These are phyloP conservation scores for Xylaria sp. DNA, from an alignment of 2,329 filamentous ascomycete genomes.

Conservation along the genomic window DNA sequence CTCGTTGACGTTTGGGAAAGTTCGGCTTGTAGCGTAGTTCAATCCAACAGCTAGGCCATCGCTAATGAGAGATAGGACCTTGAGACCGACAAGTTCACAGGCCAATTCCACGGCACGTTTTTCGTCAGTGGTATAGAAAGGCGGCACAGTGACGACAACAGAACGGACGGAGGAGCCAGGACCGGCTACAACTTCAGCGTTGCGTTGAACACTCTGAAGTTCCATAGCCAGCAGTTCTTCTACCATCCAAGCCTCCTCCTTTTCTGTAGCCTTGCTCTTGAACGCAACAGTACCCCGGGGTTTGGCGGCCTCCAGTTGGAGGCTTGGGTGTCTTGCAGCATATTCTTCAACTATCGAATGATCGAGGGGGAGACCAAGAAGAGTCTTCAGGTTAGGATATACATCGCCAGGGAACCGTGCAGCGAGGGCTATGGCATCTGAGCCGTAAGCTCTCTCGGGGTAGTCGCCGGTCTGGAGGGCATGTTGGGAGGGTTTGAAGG, in stretches of 20 bases:
- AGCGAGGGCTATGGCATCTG: slow-evolving; percentile 87
- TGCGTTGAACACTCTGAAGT: slow-evolving; percentile 88
- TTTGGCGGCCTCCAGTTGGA: slow-evolving; percentile 72
- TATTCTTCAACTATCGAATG: slow-evolving; percentile 76
- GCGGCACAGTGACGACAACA: slow-evolving; percentile 87
- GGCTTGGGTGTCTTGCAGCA: slow-evolving; percentile 77
- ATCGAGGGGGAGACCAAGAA: slow-evolving; percentile 79
- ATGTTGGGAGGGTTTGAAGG: slow-evolving; percentile 86
- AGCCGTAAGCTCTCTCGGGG: slow-evolving; percentile 91
- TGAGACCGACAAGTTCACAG: slow-evolving; percentile 87
- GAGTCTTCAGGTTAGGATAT: slow-evolving; percentile 90
- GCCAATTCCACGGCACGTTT: slow-evolving; percentile 86
- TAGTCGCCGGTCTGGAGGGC: slow-evolving; percentile 73
- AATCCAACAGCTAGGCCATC: slow-evolving; percentile 93
- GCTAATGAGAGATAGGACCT: slow-evolving; percentile 84
- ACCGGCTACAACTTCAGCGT: slow-evolving; percentile 85
- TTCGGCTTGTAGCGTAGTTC: slow-evolving; percentile 92
- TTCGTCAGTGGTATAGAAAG: slow-evolving; percentile 91
- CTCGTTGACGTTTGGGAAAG: slow-evolving; percentile 85
- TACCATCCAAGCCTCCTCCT: slow-evolving; percentile 77
- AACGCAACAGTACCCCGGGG: slow-evolving; percentile 80
- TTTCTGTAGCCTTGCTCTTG: slow-evolving; percentile 72
- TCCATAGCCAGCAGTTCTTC: slow-evolving; percentile 98
- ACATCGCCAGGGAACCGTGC: slow-evolving; percentile 92
- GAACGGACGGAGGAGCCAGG: slow-evolving; percentile 79